phyloP scores from a whole-genome alignment of 306 rosid species.

The Begonia masoniana region DNA sequence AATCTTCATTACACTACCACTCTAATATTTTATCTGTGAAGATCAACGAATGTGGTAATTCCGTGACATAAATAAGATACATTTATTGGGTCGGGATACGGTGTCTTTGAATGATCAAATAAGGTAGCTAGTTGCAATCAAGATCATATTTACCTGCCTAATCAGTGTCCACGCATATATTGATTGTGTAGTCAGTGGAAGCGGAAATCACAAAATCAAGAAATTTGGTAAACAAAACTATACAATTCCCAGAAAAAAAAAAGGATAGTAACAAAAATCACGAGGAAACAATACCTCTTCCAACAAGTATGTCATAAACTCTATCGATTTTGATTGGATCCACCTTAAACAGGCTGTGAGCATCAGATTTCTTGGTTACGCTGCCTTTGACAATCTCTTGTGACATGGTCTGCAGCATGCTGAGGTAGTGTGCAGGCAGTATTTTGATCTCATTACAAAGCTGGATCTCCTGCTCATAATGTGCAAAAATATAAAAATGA shows the following conservation, averaged over 20 bases:
- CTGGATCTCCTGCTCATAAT: conserved; percentile 42
- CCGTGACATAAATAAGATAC: no score
- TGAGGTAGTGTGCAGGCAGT: conserved; percentile 62
- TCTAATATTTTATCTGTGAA: no score
- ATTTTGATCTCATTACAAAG: conserved; percentile 62
- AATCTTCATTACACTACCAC: no score
- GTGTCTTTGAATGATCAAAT: no score
- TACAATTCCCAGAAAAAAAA: neutral
- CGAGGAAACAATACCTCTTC: conserved; percentile 34
- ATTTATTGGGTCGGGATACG: no score
- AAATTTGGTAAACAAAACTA: no score
- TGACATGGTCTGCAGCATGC: conserved; percentile 46
- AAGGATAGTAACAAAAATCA: conserved; percentile 7
- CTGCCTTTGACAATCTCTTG: conserved; percentile 44
- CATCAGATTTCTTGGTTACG: conserved; percentile 50
- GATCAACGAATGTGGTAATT: no score
- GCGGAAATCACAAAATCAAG: no score
- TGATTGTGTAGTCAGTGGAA: no score
- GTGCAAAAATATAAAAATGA: neutral
- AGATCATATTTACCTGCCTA: no score
- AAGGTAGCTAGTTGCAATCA: no score
- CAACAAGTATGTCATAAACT: conserved; percentile 58
- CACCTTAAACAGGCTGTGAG: conserved; percentile 46
- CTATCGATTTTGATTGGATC: conserved; percentile 65
- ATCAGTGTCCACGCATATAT: no score